A percentile compares a stretch with the other conserved stretches of the same genome.
Conservation (phyloP, 148 eudicot genomes). For the Arctostaphylos glauca region DNA sequence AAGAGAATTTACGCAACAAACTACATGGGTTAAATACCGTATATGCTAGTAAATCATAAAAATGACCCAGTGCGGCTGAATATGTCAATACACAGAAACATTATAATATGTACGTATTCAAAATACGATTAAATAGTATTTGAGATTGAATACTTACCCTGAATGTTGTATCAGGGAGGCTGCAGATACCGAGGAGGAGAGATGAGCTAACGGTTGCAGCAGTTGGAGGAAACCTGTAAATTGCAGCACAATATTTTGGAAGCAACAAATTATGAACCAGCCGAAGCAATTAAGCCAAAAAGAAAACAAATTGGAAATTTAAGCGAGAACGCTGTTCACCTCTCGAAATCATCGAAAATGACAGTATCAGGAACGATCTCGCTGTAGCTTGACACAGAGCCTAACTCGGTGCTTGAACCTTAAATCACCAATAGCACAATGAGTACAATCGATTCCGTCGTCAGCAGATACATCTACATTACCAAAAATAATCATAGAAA, state of each 20-base stretch:
- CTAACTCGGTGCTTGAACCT: conserved; percentile 73
- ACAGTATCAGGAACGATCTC: conserved; percentile 98
- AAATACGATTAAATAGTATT: neutral
- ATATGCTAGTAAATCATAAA: neutral
- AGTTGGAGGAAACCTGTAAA: conserved; percentile 83
- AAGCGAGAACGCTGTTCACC: conserved; percentile 28
- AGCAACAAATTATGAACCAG: neutral
- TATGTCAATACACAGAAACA: neutral
- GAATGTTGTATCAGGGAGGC: conserved; percentile 91
- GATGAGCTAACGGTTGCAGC: conserved; percentile 98
- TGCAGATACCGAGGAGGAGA: conserved; percentile 78
- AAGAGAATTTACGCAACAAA: neutral
- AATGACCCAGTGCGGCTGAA: neutral
- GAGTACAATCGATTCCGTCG: neutral
- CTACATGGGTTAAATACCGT: neutral
- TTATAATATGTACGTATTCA: neutral
- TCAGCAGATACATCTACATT: no score
- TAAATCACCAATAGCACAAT: neutral
- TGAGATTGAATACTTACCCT: conserved; percentile 42
- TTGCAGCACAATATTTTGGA: neutral
- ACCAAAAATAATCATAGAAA: neutral
- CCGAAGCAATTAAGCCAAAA: conserved; percentile 4
- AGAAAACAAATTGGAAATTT: neutral
- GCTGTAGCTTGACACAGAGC: conserved; percentile 70
- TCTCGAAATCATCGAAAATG: conserved; percentile 88